A percentile compares a stretch with the other conserved stretches of the same genome.
phyloP scores from a whole-genome alignment of 2,329 filamentous ascomycete genomes.

The Endothia cerciana region DNA sequence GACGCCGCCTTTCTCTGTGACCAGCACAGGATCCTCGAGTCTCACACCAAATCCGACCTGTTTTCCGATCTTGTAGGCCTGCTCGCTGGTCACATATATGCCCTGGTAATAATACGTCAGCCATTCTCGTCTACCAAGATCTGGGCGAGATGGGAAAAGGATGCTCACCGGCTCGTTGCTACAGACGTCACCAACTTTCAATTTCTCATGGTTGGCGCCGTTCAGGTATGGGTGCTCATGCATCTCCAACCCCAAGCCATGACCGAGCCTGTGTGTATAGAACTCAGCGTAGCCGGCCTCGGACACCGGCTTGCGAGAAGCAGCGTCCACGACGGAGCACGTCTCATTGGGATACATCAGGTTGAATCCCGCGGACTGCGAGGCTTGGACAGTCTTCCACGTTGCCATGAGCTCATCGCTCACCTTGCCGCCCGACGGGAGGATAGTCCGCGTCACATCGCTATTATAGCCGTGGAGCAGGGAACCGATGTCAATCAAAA shows the following conservation, averaged over 20 bases:
- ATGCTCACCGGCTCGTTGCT: conserved; percentile 37
- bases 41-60: conserved; percentile 35
- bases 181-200: conserved; percentile 34
- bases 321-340: conserved; percentile 36
- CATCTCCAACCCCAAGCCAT: conserved; percentile 37
- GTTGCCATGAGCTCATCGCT: conserved; percentile 35
- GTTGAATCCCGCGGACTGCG: conserved; percentile 35
- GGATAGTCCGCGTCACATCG: conserved; percentile 37
- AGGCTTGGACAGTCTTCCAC: conserved; percentile 34
- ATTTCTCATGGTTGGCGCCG: conserved; percentile 37
- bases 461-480: conserved; percentile 37
- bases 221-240: conserved; percentile 39
- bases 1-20: conserved; percentile 35
- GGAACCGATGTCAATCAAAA: conserved; percentile 38
- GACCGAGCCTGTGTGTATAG: conserved; percentile 38
- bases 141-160: not conserved
- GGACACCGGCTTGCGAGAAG: conserved; percentile 34
- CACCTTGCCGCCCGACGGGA: conserved; percentile 32
- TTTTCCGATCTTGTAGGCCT: conserved; percentile 34
- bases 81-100: conserved; percentile 38
- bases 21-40: conserved; percentile 37
- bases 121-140: not conserved
- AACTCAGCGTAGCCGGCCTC: conserved; percentile 34
- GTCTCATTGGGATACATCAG: conserved; percentile 36
- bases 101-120: conserved; percentile 30